phyloP scores from a whole-genome alignment of 164 flowering plant genomes.

The Warburgia ugandensis region DNA sequence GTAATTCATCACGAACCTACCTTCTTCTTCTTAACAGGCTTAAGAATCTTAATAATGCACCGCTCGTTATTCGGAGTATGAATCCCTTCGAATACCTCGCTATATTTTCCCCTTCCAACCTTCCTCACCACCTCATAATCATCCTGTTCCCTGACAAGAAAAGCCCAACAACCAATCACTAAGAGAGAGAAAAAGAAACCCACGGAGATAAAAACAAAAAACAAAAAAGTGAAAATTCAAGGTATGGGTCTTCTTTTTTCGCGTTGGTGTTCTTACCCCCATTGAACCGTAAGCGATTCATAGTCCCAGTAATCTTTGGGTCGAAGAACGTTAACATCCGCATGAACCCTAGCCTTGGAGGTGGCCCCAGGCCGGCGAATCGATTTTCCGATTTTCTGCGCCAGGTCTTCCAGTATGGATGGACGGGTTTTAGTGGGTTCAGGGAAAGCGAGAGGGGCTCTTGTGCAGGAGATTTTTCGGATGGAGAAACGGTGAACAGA shows the following conservation, averaged over 20 bases:
- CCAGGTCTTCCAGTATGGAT: constrained; percentile 52
- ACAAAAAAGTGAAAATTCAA: constrained; percentile 1
- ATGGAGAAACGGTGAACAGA: background rate
- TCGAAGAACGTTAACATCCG: constrained; percentile 76
- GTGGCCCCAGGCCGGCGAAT: constrained; percentile 82
- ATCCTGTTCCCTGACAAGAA: constrained; percentile 69
- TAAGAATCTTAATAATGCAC: constrained; percentile 87
- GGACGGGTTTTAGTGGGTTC: constrained; percentile 10
- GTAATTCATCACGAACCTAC: too few species aligned
- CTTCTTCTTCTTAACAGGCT: constrained; percentile 99
- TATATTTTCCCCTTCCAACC: constrained; percentile 95
- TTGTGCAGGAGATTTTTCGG: constrained; percentile 14
- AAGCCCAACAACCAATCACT: background rate
- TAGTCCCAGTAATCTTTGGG: constrained; percentile 98
- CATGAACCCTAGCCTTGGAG: constrained; percentile 87
- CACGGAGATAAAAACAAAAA: background rate
- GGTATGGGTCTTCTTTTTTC: too few species aligned
- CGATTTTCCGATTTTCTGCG: constrained; percentile 85
- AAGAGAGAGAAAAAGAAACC: constrained; percentile 3
- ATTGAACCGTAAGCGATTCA: constrained; percentile 83
- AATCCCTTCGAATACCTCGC: constrained; percentile 94
- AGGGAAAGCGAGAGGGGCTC: constrained; percentile 14
- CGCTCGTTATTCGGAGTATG: constrained; percentile 66
- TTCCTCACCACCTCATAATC: constrained; percentile 95
- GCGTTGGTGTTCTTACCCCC: constrained; percentile 84